Percentiles rank a stretch among this genome's conserved stretches.
These are phyloP conservation scores for Perilla frutescens DNA, from an alignment of 257 asterid species.

Conservation along the genomic window DNA sequence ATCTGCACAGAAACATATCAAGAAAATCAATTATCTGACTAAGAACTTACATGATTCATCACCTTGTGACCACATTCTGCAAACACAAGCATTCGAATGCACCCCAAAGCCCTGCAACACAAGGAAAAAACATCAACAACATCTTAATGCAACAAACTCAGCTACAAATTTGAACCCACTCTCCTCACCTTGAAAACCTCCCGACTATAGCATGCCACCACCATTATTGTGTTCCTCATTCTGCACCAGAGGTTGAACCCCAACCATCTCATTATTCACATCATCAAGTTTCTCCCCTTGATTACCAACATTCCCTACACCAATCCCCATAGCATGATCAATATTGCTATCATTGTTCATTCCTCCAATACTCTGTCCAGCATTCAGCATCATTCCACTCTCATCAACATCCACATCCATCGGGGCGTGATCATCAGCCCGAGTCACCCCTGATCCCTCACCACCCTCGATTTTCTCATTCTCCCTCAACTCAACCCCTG, in stretches of 20 bases:
- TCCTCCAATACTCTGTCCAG: conserved; percentile 30
- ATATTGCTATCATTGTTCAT: conserved; percentile 23
- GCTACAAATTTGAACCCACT: conserved; percentile 1
- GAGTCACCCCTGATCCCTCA: conserved; percentile 18
- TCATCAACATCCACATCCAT: conserved; percentile 70
- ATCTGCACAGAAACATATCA: conserved; percentile 30
- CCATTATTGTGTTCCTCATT: conserved; percentile 32
- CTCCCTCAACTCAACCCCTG: conserved; percentile 55
- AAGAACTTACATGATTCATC: conserved; percentile 29
- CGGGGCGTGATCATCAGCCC: conserved; percentile 34
- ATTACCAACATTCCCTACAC: conserved; percentile 29
- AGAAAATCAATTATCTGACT: conserved; percentile 13
- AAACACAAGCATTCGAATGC: conserved; percentile 14
- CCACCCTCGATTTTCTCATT: conserved; percentile 36
- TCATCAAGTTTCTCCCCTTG: conserved; percentile 37
- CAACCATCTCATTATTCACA: conserved; percentile 32
- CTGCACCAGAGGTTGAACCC: conserved; percentile 38
- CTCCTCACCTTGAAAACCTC: conserved; percentile 29
- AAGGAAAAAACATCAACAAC: not conserved
- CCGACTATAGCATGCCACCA: conserved; percentile 27
- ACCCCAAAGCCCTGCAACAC: conserved; percentile 31
- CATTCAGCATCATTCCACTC: conserved; percentile 17
- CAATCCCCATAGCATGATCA: conserved; percentile 35
- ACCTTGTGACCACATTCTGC: conserved; percentile 26
- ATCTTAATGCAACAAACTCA: conserved; percentile 14